phyloP scores from a whole-genome alignment of 2,329 filamentous ascomycete species.

The Trichocomaceae sp. region DNA sequence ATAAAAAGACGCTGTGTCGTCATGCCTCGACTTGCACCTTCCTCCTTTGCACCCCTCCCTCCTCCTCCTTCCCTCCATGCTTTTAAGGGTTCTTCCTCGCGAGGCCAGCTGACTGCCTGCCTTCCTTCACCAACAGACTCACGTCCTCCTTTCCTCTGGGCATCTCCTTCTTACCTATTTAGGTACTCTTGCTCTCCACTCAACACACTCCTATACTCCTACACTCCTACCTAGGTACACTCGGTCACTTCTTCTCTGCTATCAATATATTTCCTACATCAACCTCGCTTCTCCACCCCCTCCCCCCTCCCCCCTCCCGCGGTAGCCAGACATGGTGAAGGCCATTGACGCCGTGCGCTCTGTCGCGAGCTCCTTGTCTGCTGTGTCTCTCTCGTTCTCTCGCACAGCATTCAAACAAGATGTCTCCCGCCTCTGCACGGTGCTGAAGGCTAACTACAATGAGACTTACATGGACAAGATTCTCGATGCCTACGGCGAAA shows the following conservation, averaged over 20 bases:
- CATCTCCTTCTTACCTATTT: too few species aligned
- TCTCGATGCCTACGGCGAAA: conserved; percentile 4
- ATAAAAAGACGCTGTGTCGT: neutral
- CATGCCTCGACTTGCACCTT: neutral
- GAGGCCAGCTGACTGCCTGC: too few species aligned
- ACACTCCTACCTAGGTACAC: neutral
- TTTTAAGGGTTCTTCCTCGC: neutral
- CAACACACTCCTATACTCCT: too few species aligned
- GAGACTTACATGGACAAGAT: neutral
- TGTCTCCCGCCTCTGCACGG: conserved; percentile 1
- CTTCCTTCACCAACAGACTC: neutral
- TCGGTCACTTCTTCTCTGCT: too few species aligned
- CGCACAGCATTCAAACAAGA: conserved; percentile 4
- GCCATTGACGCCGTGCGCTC: neutral
- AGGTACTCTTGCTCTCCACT: too few species aligned
- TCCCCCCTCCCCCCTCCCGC: neutral
- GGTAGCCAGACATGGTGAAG: neutral
- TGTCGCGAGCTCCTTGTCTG: neutral
- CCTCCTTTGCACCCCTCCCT: neutral
- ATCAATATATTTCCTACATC: neutral
- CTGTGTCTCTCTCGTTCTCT: neutral
- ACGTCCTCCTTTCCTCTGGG: too few species aligned
- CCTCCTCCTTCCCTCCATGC: neutral
- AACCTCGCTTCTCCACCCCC: neutral
- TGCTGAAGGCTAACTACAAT: neutral